Base-by-base conservation (phyloP, 1,139 yeast species). In the Hansenula sp. region DNA sequence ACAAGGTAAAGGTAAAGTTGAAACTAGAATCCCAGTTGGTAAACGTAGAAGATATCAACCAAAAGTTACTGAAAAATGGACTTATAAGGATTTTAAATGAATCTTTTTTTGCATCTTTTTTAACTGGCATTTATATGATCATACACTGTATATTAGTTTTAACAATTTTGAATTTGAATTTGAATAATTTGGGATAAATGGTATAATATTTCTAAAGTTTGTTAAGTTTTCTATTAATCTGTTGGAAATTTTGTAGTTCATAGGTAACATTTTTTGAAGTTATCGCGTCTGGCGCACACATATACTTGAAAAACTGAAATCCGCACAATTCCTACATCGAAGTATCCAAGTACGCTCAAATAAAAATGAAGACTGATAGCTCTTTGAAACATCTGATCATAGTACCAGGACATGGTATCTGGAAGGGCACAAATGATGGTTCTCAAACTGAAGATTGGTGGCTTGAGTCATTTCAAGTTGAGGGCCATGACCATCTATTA, bases 41-140 rank as follows among this genome's bases (percentile, higher is more conserved):
- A 80, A 78, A 68, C 81, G 77, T 62, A 79, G 87, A 64, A 70
- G 67, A 57, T 85, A 84, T 60, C 72, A 79, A 51, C 85, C 77
- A 50, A 87, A 85, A 71, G 68, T 86, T 48, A 85, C 94, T 32
- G 96, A 89, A 64, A 90, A 89, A 66, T 90, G 96, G 96, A 77
- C 91, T 36, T 88, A 85, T 67, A 91, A 90, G 69, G 96, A 90
- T 67, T 85, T 86, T 60, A 84, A 84, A 67, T 86, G 43, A 49
- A 21, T 21, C n/a, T 25, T 7, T 19, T 19, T 18, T 12, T 4
- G 35, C 27, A 19, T 19, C 24, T 5, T 4, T 18, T 7, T 18
- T 4, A 12, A 18, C 18, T 4, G 13, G 31, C 5, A 5, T 28
- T 28, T 28, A 28, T 13, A 28, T 28, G 15, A 9, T 6, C n/a